These are phyloP conservation scores for Globisporangium megalacanthum DNA, from an alignment of 352 stramenopile genomes.

Conservation along the genomic window DNA sequence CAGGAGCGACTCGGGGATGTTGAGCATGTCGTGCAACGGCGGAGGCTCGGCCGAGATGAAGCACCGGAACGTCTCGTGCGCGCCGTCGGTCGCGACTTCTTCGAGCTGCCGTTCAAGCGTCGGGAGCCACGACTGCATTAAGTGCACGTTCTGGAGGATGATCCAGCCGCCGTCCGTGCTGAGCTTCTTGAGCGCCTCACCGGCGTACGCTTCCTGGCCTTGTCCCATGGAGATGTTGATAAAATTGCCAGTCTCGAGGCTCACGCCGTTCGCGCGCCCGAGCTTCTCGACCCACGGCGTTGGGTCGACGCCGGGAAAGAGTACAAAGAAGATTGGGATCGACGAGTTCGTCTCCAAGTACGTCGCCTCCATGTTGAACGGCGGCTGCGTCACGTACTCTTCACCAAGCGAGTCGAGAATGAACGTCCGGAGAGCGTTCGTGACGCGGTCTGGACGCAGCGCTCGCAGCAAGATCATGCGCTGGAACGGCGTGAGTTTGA, in stretches of 20 bases:
- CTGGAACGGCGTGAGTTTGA: slow-evolving; percentile 77
- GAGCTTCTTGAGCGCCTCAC: slow-evolving; percentile 87
- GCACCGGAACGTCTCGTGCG: slow-evolving; percentile 93
- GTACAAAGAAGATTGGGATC: slow-evolving; percentile 95
- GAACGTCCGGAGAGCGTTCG: slow-evolving; percentile 88
- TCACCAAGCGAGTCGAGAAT: slow-evolving; percentile 88
- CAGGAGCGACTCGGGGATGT: slow-evolving; percentile 95
- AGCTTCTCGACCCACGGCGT: slow-evolving; percentile 94
- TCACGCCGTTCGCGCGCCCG: slow-evolving; percentile 83
- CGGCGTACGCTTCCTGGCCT: slow-evolving; percentile 91
- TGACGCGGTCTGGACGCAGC: slow-evolving; percentile 93
- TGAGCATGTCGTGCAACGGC: slow-evolving; percentile 91
- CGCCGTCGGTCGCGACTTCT: slow-evolving; percentile 80
- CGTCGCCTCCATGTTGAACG: slow-evolving; percentile 90
- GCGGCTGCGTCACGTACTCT: slow-evolving; percentile 88
- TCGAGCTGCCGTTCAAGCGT: slow-evolving; percentile 92
- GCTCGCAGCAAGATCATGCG: slow-evolving; percentile 88
- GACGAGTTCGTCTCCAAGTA: slow-evolving; percentile 89
- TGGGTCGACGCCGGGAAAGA: slow-evolving; percentile 93
- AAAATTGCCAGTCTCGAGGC: slow-evolving; percentile 91
- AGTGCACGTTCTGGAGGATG: slow-evolving; percentile 94
- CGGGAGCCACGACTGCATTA: slow-evolving; percentile 96
- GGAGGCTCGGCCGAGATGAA: slow-evolving; percentile 95
- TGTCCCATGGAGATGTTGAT: slow-evolving; percentile 94
- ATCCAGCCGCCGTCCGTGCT: slow-evolving; percentile 93